phyloP scores from a whole-genome alignment of 1,284 basidiomycete species.

The Chalciporus sp. region DNA sequence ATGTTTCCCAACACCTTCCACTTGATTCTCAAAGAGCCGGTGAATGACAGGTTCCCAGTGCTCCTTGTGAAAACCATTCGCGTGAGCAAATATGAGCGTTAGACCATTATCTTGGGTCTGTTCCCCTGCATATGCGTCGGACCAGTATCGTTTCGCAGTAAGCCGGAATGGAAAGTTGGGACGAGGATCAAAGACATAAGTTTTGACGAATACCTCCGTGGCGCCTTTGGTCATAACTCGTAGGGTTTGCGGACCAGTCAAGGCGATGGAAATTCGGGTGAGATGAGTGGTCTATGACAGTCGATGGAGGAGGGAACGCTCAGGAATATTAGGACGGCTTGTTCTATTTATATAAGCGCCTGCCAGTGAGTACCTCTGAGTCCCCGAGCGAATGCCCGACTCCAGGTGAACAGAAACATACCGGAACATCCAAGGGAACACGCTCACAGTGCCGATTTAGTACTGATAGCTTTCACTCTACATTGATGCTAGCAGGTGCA shows the following conservation, averaged over 20 bases:
- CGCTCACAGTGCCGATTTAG: no score
- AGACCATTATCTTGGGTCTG: neutral
- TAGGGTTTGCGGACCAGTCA: neutral
- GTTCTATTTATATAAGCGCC: no score
- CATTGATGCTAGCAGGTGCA: no score
- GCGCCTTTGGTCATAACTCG: neutral
- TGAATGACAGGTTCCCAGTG: conserved; percentile 4
- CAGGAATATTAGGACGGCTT: no score
- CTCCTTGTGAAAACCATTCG: conserved; percentile 3
- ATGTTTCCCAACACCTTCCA: neutral
- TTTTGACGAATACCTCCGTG: neutral
- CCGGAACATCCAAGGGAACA: no score
- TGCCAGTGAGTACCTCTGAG: no score
- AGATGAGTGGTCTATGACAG: no score
- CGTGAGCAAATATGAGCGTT: conserved; percentile 3
- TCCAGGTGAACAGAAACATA: no score
- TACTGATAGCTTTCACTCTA: no score
- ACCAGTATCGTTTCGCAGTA: neutral
- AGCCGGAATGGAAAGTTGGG: neutral
- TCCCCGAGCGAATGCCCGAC: no score
- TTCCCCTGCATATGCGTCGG: neutral
- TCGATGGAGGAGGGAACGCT: no score
- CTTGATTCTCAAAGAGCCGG: neutral
- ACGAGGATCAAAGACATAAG: neutral
- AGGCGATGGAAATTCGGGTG: no score